A percentile compares a stretch with the other conserved stretches of the same genome.
Evolutionary conservation across 345 rosid species (phyloP).

Genomic region (Heritiera fomes): DNA sequence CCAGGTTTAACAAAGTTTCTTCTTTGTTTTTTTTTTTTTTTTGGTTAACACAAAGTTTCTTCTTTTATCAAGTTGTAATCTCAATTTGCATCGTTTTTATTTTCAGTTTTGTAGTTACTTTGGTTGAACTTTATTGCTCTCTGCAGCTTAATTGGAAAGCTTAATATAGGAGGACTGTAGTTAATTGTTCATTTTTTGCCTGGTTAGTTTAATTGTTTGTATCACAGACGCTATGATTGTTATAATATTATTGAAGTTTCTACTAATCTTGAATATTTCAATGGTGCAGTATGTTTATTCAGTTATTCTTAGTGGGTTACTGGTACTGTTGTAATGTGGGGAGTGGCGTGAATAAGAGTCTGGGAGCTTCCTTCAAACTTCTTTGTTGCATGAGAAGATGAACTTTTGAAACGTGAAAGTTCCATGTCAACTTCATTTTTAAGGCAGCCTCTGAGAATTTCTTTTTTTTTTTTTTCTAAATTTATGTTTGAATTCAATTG

Average conservation of each 20-base stretch:
- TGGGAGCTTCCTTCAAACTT: not conserved
- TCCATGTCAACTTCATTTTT: not conserved
- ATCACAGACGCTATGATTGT: not conserved
- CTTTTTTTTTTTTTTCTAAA: not conserved
- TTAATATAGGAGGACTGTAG: not conserved
- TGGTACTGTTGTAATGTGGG: not conserved
- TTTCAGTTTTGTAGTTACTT: not conserved
- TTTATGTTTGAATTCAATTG: constrained; percentile 7
- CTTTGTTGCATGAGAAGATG: not conserved
- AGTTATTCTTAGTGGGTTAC: not conserved
- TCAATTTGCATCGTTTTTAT: not conserved
- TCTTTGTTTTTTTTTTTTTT: too few relatives aligned
- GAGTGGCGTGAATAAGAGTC: not conserved
- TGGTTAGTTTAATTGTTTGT: not conserved
- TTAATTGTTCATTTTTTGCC: not conserved
- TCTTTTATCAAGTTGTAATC: not conserved
- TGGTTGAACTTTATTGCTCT: constrained; percentile 1
- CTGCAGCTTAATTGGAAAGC: not conserved
- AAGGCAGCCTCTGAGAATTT: not conserved
- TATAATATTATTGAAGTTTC: constrained; percentile 4
- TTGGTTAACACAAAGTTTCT: too few relatives aligned
- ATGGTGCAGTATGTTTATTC: too few relatives aligned
- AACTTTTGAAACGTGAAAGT: not conserved
- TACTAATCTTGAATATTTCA: not conserved
- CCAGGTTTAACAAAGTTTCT: not conserved